Evolutionary conservation across 2,329 filamentous ascomycete species (phyloP), one percentile per base, ranked within the genome.

Genomic region (Akanthomyces dipterigenus): DNA sequence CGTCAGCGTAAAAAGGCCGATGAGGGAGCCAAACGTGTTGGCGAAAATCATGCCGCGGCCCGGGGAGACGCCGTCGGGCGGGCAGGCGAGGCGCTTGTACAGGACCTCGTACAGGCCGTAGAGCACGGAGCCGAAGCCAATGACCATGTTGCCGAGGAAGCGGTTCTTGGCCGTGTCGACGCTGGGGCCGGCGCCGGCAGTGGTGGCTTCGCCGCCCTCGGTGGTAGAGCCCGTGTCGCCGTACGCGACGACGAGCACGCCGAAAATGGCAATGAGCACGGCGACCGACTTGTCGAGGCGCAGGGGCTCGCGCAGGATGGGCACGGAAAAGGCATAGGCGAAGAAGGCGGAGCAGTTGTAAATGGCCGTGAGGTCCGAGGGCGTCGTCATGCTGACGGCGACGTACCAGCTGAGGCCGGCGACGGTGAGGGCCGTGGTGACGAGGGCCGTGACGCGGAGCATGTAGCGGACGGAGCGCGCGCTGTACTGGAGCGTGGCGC

Each of bases 321-420:
- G 92, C 49, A 99, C 92, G 50, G 90, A 96, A 72, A 99, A 99
- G 14, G 91, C 93, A 72, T 99, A 99, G 54, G 95, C 95, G 73
- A 99, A 99, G 76, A 99, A 99, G 62, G 95, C 93, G 58, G 91
- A 96, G 80, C 95, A 99, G 77, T 99, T 99, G 82, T 99, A 99
- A 68, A 99, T 99, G 59, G 95, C 95, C 0, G 95, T 99, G 68
- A 99, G 77, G 74, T 99, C 95, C 66, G 89, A 92, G 3, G 95
- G 89, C 3, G 90, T 96, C 1, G 95, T 99, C 80, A 96, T 77
- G 75, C 91, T 90, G 62, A 99, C 93, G 18, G 95, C 93, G 40
- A 98, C 82, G 70, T 98, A 99, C 95, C 95, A 99, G 69, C 89
- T 93, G 57, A 93, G 85, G 28, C 95, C 95, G 0, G 93, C 95